A percentile compares a stretch with the other conserved stretches of the same genome.
These are phyloP conservation scores for Blastobotrys mokoenaii DNA, from an alignment of 805 yeast genomes.

Conservation along the genomic window DNA sequence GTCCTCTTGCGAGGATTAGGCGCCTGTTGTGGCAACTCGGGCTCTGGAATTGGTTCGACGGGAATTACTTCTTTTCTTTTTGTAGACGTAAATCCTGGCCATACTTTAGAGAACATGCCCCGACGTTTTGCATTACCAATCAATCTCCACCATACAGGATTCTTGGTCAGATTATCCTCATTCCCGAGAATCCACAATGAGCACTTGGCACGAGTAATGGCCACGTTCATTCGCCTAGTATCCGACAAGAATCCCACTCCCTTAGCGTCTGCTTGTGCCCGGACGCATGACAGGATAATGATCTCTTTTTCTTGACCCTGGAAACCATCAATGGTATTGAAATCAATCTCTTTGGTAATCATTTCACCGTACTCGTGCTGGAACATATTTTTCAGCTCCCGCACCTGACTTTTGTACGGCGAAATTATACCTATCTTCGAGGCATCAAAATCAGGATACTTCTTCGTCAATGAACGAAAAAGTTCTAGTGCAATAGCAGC, in stretches of 20 bases:
- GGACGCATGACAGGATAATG: constrained; percentile 88
- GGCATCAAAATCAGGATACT: constrained; percentile 21
- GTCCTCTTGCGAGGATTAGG: neutral
- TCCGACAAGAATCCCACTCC: constrained; percentile 87
- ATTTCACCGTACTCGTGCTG: constrained; percentile 49
- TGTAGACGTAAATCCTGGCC: constrained; percentile 4
- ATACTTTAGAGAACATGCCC: constrained; percentile 2
- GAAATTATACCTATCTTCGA: constrained; percentile 86
- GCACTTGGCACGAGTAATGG: constrained; percentile 85
- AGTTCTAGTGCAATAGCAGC: constrained; percentile 66
- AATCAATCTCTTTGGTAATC: constrained; percentile 63
- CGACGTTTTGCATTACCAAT: constrained; percentile 31
- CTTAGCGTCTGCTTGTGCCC: constrained; percentile 54
- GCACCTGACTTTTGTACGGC: constrained; percentile 86
- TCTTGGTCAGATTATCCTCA: constrained; percentile 50
- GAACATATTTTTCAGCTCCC: constrained; percentile 50
- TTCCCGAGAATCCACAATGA: constrained; percentile 92
- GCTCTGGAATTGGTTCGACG: neutral
- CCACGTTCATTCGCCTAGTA: constrained; percentile 93
- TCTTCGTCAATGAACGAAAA: constrained; percentile 35
- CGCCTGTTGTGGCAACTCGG: neutral
- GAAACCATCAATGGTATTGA: constrained; percentile 95
- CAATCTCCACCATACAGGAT: constrained; percentile 66
- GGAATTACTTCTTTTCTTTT: neutral
- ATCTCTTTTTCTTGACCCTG: constrained; percentile 97